These are phyloP conservation scores for Parastagonospora avenae DNA, from an alignment of 2,329 filamentous ascomycete genomes.

Conservation along the genomic window DNA sequence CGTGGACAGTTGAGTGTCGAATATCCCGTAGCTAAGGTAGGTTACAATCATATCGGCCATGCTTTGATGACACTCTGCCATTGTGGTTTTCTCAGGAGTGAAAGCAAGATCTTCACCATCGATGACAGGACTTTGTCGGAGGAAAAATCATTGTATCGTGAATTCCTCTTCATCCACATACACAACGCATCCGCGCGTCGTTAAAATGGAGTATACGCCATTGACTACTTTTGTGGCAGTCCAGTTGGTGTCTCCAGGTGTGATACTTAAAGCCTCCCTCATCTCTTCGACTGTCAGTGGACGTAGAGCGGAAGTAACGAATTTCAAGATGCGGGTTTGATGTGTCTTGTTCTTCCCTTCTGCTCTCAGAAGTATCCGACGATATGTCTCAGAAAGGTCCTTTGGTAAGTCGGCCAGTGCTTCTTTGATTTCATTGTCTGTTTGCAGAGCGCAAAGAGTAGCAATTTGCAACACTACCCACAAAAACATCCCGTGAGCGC, in stretches of 20 bases:
- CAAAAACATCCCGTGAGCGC: slow-evolving; percentile 33
- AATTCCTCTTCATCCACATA: slow-evolving; percentile 25
- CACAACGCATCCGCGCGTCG: slow-evolving; percentile 25
- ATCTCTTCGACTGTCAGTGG: slow-evolving; percentile 44
- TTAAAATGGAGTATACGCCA: slow-evolving; percentile 13
- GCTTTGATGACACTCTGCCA: slow-evolving; percentile 6
- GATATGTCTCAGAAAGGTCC: slow-evolving; percentile 21
- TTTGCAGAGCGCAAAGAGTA: slow-evolving; percentile 39
- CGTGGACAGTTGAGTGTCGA: slow-evolving; percentile 15
- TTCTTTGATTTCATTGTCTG: slow-evolving; percentile 45
- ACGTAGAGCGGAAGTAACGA: slow-evolving; percentile 36
- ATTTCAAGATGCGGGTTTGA: slow-evolving; percentile 26
- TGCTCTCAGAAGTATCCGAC: slow-evolving; percentile 20
- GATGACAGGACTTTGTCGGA: slow-evolving; percentile 1
- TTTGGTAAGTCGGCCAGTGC: slow-evolving; percentile 22
- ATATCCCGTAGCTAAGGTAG: slow-evolving; percentile 25
- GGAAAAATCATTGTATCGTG: slow-evolving; percentile 22
- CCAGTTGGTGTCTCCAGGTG: slow-evolving; percentile 32
- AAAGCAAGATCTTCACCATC: background rate
- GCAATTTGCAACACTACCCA: slow-evolving; percentile 31
- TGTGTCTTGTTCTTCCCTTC: background rate
- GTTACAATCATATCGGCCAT: slow-evolving; percentile 24
- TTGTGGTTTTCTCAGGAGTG: slow-evolving; percentile 1
- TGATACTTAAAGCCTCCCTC: slow-evolving; percentile 48
- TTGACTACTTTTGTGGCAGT: slow-evolving; percentile 13